Conservation (phyloP, 257 asterid species). For the Solanum paucissectum region DNA sequence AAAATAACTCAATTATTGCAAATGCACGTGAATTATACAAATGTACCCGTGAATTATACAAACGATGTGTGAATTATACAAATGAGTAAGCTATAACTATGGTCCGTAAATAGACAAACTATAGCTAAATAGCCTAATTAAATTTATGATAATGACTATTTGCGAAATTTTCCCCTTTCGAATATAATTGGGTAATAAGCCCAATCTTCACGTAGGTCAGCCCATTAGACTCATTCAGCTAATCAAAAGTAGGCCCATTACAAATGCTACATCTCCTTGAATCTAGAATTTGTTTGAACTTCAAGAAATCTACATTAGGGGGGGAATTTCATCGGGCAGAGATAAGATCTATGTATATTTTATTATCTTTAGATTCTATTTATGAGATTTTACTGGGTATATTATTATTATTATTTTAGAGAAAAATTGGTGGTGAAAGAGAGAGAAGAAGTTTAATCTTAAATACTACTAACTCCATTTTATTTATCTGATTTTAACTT, state of each 20-base stretch:
- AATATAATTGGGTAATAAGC: neutral
- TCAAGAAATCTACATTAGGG: neutral
- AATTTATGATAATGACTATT: no score
- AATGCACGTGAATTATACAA: no score
- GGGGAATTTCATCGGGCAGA: rapidly evolving
- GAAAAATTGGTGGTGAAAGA: neutral
- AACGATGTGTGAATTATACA: no score
- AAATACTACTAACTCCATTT: neutral
- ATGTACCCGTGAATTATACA: no score
- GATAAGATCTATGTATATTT: neutral
- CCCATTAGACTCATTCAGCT: neutral
- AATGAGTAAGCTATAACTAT: no score
- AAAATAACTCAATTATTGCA: no score
- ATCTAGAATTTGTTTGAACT: neutral
- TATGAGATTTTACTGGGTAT: rapidly evolving
- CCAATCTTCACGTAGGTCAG: neutral
- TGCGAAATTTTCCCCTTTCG: no score
- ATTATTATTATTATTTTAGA: no score
- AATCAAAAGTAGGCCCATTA: neutral
- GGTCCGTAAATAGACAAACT: no score
- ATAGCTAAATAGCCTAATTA: no score
- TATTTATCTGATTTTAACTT: no score
- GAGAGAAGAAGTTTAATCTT: neutral
- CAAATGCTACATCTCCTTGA: neutral
- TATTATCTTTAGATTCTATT: no score